Conservation (phyloP, 1,284 basidiomycete genomes). For the Fomitopsis betulina region DNA sequence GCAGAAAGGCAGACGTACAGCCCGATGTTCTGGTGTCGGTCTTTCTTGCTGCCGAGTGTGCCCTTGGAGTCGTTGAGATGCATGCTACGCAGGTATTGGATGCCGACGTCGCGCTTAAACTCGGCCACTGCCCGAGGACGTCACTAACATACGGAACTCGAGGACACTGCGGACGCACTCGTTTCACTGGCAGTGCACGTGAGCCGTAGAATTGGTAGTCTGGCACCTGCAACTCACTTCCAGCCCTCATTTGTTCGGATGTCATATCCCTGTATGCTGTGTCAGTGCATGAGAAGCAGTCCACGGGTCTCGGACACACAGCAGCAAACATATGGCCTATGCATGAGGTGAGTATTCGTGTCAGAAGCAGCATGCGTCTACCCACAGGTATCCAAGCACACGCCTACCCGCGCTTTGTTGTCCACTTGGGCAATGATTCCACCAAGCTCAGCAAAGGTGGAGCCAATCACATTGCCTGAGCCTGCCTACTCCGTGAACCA, state of each 20-base stretch:
- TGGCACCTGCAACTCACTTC: slow-evolving; percentile 45
- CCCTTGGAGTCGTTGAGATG: slow-evolving; percentile 85
- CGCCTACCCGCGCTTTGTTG: slow-evolving; percentile 73
- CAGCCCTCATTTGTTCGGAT: slow-evolving; percentile 64
- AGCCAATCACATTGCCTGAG: slow-evolving; percentile 76
- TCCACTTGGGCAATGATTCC: slow-evolving; percentile 70
- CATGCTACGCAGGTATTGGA: slow-evolving; percentile 73
- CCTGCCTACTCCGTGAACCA: slow-evolving; percentile 51
- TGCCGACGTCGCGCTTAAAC: slow-evolving; percentile 67
- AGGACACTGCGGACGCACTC: slow-evolving; percentile 8
- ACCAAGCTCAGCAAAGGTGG: slow-evolving; percentile 63
- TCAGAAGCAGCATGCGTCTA: not conserved
- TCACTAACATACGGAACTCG: not conserved
- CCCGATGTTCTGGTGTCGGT: slow-evolving; percentile 84
- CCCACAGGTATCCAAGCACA: slow-evolving; percentile 85
- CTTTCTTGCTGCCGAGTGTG: slow-evolving; percentile 59
- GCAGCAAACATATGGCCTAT: slow-evolving; percentile 80
- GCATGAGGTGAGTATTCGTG: not conserved
- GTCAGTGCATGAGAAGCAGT: not conserved
- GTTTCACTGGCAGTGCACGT: slow-evolving; percentile 9
- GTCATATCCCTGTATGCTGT: slow-evolving; percentile 62
- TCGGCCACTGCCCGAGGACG: slow-evolving; percentile 39
- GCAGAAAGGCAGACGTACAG: slow-evolving; percentile 40
- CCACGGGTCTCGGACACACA: slow-evolving; percentile 32
- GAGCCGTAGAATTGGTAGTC: not conserved